These are phyloP conservation scores for Crithidia acanthocephali DNA, from an alignment of 208 protist genomes.

Conservation along the genomic window DNA sequence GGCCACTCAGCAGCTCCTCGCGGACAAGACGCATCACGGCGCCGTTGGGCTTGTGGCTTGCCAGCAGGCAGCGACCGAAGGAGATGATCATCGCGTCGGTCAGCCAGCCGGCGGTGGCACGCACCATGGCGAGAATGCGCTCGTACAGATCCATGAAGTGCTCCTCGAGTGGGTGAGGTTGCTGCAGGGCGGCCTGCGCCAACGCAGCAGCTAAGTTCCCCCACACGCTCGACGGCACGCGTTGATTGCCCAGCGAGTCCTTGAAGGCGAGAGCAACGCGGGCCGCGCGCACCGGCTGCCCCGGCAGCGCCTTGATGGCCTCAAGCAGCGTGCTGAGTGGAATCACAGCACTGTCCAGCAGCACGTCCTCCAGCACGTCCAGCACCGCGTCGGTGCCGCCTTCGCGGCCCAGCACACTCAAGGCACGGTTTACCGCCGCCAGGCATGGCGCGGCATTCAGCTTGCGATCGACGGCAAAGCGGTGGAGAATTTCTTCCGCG, in stretches of 20 bases:
- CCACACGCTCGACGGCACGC: constrained; percentile 41
- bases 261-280: constrained; percentile 47
- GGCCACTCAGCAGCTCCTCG: constrained; percentile 69
- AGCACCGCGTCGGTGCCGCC: constrained; percentile 40
- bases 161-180: constrained; percentile 45
- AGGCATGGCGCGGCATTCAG: constrained; percentile 59
- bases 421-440: constrained; percentile 50
- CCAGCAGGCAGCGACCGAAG: constrained; percentile 71
- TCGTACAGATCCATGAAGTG: constrained; percentile 74
- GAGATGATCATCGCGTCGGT: constrained; percentile 54
- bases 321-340: constrained; percentile 47
- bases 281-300: constrained; percentile 38
- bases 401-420: constrained; percentile 43
- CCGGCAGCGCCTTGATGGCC: constrained; percentile 36
- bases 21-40: constrained; percentile 61
- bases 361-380: constrained; percentile 57
- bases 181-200: constrained; percentile 50
- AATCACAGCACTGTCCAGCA: constrained; percentile 39
- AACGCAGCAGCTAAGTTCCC: constrained; percentile 38
- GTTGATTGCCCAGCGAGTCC: constrained; percentile 24
- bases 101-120: constrained; percentile 44
- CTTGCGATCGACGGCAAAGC: constrained; percentile 69
- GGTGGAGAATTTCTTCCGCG: constrained; percentile 56
- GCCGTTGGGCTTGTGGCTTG: constrained; percentile 32
- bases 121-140: constrained; percentile 52